A percentile compares a stretch with the other conserved stretches of the same genome.
Conservation (phyloP, 2,329 filamentous ascomycete species). For the Calcarisporium arbuscula region DNA sequence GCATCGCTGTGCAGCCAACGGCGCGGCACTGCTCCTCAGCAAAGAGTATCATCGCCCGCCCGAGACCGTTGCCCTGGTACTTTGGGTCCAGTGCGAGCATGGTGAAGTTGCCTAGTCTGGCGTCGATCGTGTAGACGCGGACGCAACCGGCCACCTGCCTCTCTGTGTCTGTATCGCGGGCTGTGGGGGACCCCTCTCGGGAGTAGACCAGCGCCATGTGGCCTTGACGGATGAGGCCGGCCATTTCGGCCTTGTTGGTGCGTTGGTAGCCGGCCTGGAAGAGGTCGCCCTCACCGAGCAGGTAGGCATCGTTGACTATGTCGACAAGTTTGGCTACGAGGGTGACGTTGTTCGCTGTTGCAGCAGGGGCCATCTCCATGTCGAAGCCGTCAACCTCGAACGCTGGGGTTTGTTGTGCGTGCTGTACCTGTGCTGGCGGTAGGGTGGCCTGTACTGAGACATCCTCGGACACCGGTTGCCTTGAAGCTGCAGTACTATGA, state of each 20-base stretch:
- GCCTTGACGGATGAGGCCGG: slow-evolving; percentile 13
- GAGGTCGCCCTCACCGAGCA: slow-evolving; percentile 18
- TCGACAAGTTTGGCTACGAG: slow-evolving; percentile 11
- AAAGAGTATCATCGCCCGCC: slow-evolving; percentile 18
- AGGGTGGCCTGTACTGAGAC: no score
- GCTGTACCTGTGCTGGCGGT: background rate
- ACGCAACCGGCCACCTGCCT: slow-evolving; percentile 19
- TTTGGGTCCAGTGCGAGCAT: slow-evolving; percentile 20
- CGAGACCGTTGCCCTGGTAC: slow-evolving; percentile 18
- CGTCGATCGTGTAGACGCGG: slow-evolving; percentile 14
- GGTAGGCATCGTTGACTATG: slow-evolving; percentile 21
- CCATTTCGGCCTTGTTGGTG: slow-evolving; percentile 15
- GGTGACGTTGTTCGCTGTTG: slow-evolving; percentile 13
- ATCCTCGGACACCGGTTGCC: no score
- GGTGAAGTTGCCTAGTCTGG: slow-evolving; percentile 17
- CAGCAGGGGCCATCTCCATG: slow-evolving; percentile 14
- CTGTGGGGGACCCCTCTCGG: background rate
- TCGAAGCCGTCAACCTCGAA: no score
- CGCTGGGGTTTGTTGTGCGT: background rate
- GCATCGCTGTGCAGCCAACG: slow-evolving; percentile 20
- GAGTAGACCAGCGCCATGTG: slow-evolving; percentile 19
- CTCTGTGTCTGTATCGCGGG: background rate
- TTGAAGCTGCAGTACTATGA: no score
- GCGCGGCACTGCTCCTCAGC: slow-evolving; percentile 20
- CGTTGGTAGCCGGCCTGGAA: slow-evolving; percentile 20